phyloP scores from a whole-genome alignment of 495 filamentous ascomycete genomes.

The Cercophora newfieldiana region DNA sequence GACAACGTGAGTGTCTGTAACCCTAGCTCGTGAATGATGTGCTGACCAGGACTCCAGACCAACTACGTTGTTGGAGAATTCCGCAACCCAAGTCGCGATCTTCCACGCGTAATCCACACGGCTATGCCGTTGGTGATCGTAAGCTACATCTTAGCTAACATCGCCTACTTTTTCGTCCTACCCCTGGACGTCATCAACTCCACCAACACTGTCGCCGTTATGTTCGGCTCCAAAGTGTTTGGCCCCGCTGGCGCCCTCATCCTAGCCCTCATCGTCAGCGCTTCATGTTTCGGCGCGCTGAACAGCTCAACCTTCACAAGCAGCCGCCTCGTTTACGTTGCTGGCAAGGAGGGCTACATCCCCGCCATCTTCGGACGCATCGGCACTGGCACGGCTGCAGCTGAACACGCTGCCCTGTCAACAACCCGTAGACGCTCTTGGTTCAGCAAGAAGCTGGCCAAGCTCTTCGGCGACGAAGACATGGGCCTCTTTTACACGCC shows the following conservation, averaged over 20 bases:
- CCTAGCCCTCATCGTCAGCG: constrained; percentile 84
- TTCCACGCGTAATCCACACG: constrained; percentile 93
- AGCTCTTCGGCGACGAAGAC: constrained; percentile 61
- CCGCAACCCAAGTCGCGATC: constrained; percentile 82
- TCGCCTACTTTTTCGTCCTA: constrained; percentile 94
- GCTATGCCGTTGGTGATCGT: constrained; percentile 93
- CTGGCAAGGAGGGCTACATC: constrained; percentile 93
- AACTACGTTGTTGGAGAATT: constrained; percentile 98
- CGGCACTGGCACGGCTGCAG: constrained; percentile 57
- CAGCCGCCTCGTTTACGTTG: constrained; percentile 88
- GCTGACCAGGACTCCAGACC: constrained; percentile 55
- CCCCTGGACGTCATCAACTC: constrained; percentile 75
- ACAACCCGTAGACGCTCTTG: constrained; percentile 60
- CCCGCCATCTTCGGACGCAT: constrained; percentile 81
- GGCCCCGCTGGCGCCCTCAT: constrained; percentile 78
- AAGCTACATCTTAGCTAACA: constrained; percentile 85
- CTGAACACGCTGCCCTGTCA: constrained; percentile 34
- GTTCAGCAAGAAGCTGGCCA: constrained; percentile 55
- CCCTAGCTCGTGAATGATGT: background rate
- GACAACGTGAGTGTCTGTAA: constrained; percentile 73
- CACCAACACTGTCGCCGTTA: constrained; percentile 89
- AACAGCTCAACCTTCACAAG: constrained; percentile 95
- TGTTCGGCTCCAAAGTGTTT: constrained; percentile 89
- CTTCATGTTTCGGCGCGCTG: constrained; percentile 86
- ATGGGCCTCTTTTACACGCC: constrained; percentile 78